Conservation (phyloP, 352 stramenopile species). For the Pythium sukuiense region DNA sequence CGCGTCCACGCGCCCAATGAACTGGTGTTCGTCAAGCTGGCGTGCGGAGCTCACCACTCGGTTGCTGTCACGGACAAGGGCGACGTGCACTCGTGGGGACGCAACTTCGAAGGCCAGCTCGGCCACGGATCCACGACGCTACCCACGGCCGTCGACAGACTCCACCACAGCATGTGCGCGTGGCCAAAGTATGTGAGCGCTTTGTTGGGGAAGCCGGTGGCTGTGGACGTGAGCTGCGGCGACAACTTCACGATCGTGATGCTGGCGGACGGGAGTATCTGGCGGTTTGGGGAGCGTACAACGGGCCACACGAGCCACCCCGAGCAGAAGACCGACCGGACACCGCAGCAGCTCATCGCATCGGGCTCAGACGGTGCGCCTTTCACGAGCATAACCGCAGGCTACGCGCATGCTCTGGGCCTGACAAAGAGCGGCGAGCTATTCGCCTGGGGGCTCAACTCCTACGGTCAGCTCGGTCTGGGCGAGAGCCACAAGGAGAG, state of each 20-base stretch:
- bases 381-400: conserved; percentile 64
- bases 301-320: conserved; percentile 30
- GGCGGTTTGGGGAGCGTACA: conserved; percentile 75
- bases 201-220: conserved; percentile 45
- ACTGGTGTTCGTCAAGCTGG: conserved; percentile 56
- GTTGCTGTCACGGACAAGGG: conserved; percentile 73
- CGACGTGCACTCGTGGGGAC: conserved; percentile 89
- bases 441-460: conserved; percentile 82
- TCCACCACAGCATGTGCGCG: conserved; percentile 59
- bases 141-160: conserved; percentile 31
- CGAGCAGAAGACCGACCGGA: conserved; percentile 22
- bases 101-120: conserved; percentile 87
- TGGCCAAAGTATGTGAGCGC: conserved; percentile 74
- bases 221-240: conserved; percentile 63
- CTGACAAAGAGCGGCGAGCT: conserved; percentile 52
- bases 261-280: conserved; percentile 62
- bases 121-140: conserved; percentile 50
- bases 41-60: conserved; percentile 72
- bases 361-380: conserved; percentile 30
- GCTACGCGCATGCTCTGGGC: conserved; percentile 68
- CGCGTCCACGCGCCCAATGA: conserved; percentile 43
- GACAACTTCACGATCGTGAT: conserved; percentile 77
- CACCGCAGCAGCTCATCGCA: conserved; percentile 32
- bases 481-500: conserved; percentile 30
- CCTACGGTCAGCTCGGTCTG: conserved; percentile 74